These are phyloP conservation scores for Lichenothelia convexa DNA, from an alignment of 495 filamentous ascomycete genomes.

Conservation along the genomic window DNA sequence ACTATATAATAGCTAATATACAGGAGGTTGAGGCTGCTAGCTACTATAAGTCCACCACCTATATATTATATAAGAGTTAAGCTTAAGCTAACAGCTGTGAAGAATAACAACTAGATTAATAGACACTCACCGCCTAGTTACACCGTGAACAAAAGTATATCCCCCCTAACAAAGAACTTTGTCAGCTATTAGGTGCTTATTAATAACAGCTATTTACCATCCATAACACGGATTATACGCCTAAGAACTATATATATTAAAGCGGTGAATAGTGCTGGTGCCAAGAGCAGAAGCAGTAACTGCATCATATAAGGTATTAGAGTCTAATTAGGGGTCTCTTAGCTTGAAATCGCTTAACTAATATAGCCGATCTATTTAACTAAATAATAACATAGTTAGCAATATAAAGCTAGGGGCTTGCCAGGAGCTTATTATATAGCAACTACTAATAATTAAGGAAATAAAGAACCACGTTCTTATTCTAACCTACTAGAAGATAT, in stretches of 20 bases:
- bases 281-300: slow-evolving; percentile 23
- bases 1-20: slow-evolving; percentile 6
- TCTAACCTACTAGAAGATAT: no score
- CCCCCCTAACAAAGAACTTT: slow-evolving; percentile 27
- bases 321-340: slow-evolving; percentile 5
- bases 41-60: neutral
- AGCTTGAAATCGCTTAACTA: slow-evolving; percentile 16
- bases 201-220: slow-evolving; percentile 25
- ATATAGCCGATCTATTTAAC: slow-evolving; percentile 32
- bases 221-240: slow-evolving; percentile 22
- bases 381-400: no score
- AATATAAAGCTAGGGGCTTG: no score
- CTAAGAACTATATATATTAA: slow-evolving; percentile 29
- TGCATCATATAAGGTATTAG: slow-evolving; percentile 20
- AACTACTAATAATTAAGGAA: no score
- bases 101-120: slow-evolving; percentile 7
- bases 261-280: slow-evolving; percentile 25
- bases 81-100: neutral
- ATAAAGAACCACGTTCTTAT: no score
- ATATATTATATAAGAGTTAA: neutral
- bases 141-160: slow-evolving; percentile 26
- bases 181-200: slow-evolving; percentile 24
- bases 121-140: slow-evolving; percentile 19
- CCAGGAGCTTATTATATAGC: no score
- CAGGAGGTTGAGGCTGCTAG: neutral